Evolutionary conservation across 352 stramenopile species (phyloP), one percentile per base, ranked within the genome.

Genomic region (Globisporangium recalcitrans): DNA sequence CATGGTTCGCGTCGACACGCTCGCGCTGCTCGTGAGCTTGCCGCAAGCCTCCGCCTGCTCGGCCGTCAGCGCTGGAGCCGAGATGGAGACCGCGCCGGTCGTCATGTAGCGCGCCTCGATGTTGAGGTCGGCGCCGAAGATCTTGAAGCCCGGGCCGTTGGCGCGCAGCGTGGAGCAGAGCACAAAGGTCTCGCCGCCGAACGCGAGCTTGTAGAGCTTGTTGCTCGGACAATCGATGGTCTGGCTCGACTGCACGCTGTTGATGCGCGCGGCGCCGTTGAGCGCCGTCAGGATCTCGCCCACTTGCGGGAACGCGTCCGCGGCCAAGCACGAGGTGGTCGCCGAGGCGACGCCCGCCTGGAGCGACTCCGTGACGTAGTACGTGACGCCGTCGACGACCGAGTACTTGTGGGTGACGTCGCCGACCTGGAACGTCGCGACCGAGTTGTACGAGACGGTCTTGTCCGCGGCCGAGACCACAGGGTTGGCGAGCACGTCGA

Each of bases 181-280:
- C 77, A 83, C 44, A 83, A n/a, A 85, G 22, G 69, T 38, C 52
- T 85, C 68, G 14, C 72, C 68, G 24, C 72, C 74, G 56, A 86
- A 83, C 16, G 29, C 34, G n/a, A 62, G 27, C 29, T 55, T 32
- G 57, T 46, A 55, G 22, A 62, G 27, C 21, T 31, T 26, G 27
- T 31, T 11, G 47, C 26, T 1, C 5, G 5, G 38, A 47, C 57
- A 29, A 4, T 47, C n/a, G n/a, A n/a, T n/a, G n/a, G n/a, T n/a
- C n/a, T 19, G 19, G 26, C 9, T 55, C 19, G 26, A 32, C 42
- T 5, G 16, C 44, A 47, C 4, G 11, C n/a, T n/a, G n/a, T n/a
- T n/a, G 27, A 55, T 21, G 6, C 26, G 6, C 7, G 26, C 44
- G 21, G 27, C 57, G 2, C 27, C 32, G 47, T 62, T 44, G 31